Base-by-base conservation (phyloP, 768 basidiomycete species). In the Austroboletus eburneus region DNA sequence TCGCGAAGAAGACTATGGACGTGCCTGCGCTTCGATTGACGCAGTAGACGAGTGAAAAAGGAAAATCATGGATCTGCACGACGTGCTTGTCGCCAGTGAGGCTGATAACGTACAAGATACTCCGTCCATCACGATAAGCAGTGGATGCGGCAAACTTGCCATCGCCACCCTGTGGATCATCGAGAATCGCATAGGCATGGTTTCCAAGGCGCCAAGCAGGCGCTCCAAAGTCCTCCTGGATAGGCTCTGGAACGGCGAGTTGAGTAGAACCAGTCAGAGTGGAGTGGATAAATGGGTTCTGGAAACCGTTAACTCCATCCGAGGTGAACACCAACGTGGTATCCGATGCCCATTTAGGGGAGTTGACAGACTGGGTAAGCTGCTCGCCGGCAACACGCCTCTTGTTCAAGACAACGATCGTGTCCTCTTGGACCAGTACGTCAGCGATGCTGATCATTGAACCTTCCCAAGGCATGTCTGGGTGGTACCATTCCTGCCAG, bases 391-490 rank as follows among this genome's bases (percentile, higher is more conserved):
- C n/a, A n/a, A n/a, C n/a, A n/a, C n/a, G n/a, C n/a, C n/a, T n/a
- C n/a, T n/a, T n/a, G n/a, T n/a, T n/a, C n/a, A n/a, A n/a, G n/a
- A n/a, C n/a, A n/a, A n/a, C n/a, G n/a, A n/a, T n/a, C n/a, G n/a
- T n/a, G n/a, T n/a, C n/a, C n/a, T n/a, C n/a, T n/a, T n/a, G n/a
- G n/a, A n/a, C n/a, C n/a, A n/a, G n/a, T n/a, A 82, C 62, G 10
- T 74, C 64, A 0, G 75, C 83, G 38, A 80, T 57, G 55, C 72
- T 69, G 48, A 87, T 65, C 45, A 76, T 64, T 5, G 72, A 66
- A 12, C 78, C 80, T 54, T 82, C 74, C 81, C 82, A 88, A 3
- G 85, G 78, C 80, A 83, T 81, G 53, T 79, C 71, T 0, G 81
- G 81, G 30, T 81, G 79, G 45, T 58, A 67, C 85, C 85, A 87